Evolutionary conservation across 305 asterid species (phyloP).

Genomic region (Fraxinus latifolia): DNA sequence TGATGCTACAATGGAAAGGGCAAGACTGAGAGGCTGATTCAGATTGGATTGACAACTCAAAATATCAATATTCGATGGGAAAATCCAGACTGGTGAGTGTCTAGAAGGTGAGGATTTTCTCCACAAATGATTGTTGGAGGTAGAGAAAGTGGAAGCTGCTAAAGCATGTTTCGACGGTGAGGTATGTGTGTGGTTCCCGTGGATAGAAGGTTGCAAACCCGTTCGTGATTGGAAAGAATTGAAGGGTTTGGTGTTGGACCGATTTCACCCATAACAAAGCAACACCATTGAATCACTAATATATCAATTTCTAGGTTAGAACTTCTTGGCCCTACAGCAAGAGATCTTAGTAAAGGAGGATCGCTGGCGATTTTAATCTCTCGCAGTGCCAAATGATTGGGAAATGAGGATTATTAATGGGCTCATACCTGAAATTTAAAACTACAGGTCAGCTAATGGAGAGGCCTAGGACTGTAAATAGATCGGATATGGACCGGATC

Average conservation of each 20-base stretch:
- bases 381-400: background rate
- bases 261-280: too few species aligned
- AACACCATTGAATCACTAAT: too few species aligned
- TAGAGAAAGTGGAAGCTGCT: background rate
- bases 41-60: background rate
- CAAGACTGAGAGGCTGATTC: background rate
- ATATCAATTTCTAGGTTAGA: too few species aligned
- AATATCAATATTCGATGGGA: background rate
- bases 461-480: too few species aligned
- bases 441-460: background rate
- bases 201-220: background rate
- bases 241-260: background rate
- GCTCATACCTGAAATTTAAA: background rate
- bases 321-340: background rate
- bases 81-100: background rate
- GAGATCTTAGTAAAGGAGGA: background rate
- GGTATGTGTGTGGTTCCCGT: background rate
- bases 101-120: too few species aligned
- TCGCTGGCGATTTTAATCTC: background rate
- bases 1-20: background rate
- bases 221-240: background rate
- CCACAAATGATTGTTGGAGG: background rate
- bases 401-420: background rate
- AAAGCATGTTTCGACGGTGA: background rate
- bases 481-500: too few species aligned